Evolutionary conservation across 176 grass and related monocot genomes (phyloP).

Genomic region (Thalia dealbata): DNA sequence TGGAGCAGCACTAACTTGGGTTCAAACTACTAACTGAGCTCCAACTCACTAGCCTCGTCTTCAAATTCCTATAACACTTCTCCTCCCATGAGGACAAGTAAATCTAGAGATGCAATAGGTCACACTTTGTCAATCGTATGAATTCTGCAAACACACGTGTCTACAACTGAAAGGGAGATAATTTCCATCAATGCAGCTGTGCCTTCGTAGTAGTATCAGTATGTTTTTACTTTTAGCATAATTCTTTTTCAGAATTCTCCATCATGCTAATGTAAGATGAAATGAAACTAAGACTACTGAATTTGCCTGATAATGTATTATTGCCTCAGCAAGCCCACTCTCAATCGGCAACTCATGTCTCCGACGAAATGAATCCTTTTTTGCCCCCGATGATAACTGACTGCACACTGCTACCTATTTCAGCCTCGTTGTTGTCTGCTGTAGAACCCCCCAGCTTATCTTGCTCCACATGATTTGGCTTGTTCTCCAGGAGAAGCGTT

Average conservation of each 20-base stretch:
- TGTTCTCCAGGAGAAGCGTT: conserved; percentile 14
- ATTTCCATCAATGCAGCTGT: no score
- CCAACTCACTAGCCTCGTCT: no score
- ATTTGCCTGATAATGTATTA: not conserved
- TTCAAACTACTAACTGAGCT: no score
- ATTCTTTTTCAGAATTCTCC: no score
- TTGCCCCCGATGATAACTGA: conserved; percentile 41
- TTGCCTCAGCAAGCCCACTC: conserved; percentile 77
- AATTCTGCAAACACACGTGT: not conserved
- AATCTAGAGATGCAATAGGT: not conserved
- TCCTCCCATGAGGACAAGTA: no score
- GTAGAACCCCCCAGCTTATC: conserved; percentile 12
- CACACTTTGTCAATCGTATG: not conserved
- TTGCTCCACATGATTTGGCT: not conserved
- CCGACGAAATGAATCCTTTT: conserved; percentile 67
- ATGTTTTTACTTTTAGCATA: no score
- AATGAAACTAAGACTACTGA: not conserved
- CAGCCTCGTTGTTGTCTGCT: conserved; percentile 21
- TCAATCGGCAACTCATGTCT: conserved; percentile 64
- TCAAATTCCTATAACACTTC: not conserved
- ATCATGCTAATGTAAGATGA: not conserved
- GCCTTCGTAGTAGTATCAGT: no score
- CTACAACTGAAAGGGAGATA: not conserved
- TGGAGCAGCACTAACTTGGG: no score
- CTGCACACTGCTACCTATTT: conserved; percentile 5